Evolutionary conservation across 2,329 filamentous ascomycete species (phyloP).

Genomic region (Cladosporium sp.): DNA sequence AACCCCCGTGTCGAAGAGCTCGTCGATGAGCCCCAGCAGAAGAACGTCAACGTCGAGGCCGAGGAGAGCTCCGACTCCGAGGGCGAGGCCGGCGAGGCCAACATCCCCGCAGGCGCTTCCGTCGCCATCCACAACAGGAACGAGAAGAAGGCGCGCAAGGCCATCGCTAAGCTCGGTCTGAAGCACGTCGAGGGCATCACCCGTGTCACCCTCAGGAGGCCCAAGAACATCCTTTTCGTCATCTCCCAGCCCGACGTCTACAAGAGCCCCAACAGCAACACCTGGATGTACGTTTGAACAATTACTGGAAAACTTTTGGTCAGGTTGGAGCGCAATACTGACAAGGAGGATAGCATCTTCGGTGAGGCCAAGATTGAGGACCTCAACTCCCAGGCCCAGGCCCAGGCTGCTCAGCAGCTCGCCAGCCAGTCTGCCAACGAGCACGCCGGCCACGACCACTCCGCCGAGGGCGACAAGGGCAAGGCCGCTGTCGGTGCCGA

Average conservation of each 20-base stretch:
- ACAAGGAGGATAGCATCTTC: slow-evolving; percentile 67
- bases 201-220: slow-evolving; percentile 92
- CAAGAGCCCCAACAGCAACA: slow-evolving; percentile 99
- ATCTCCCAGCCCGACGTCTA: slow-evolving; percentile 99
- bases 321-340: slow-evolving; percentile 21
- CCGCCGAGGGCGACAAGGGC: slow-evolving; percentile 76
- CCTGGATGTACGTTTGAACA: slow-evolving; percentile 77
- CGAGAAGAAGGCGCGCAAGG: slow-evolving; percentile 99
- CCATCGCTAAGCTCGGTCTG: slow-evolving; percentile 95
- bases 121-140: slow-evolving; percentile 96
- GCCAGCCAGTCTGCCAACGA: slow-evolving; percentile 66
- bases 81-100: slow-evolving; percentile 64
- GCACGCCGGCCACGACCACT: slow-evolving; percentile 68
- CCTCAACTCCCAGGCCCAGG: slow-evolving; percentile 96
- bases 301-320: not conserved
- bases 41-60: slow-evolving; percentile 61
- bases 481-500: slow-evolving; percentile 61
- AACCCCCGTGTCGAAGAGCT: slow-evolving; percentile 98
- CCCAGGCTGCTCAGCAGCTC: slow-evolving; percentile 91
- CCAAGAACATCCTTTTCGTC: slow-evolving; percentile 99
- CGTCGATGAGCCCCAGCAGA: slow-evolving; percentile 76
- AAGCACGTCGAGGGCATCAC: slow-evolving; percentile 94
- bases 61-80: slow-evolving; percentile 65
- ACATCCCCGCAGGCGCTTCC: slow-evolving; percentile 76
- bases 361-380: slow-evolving; percentile 99